phyloP scores from a whole-genome alignment of 2,329 filamentous ascomycete genomes.

The Alternaria longipes region DNA sequence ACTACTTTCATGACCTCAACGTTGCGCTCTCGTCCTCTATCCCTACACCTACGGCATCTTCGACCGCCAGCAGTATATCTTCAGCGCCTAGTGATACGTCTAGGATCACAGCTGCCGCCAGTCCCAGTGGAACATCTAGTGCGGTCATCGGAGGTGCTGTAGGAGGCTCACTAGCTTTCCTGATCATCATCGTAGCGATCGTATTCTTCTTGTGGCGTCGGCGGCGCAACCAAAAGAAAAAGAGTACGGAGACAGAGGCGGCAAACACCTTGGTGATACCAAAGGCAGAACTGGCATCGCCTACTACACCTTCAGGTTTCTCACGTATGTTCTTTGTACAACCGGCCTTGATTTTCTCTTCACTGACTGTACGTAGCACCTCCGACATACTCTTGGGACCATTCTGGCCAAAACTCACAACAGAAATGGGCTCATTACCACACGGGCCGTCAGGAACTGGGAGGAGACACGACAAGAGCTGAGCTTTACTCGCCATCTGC shows the following conservation, averaged over 20 bases:
- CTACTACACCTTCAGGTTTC: neutral
- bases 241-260: neutral
- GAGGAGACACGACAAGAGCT: neutral
- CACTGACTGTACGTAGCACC: neutral
- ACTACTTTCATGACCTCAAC: slow-evolving; percentile 24
- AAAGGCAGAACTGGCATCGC: neutral
- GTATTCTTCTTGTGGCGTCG: neutral
- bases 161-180: neutral
- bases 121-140: neutral
- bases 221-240: neutral
- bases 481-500: neutral
- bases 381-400: neutral
- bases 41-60: neutral
- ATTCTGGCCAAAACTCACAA: neutral
- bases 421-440: neutral
- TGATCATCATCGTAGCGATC: neutral
- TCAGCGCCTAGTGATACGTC: neutral
- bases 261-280: neutral
- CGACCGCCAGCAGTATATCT: neutral
- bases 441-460: neutral
- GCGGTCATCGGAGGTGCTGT: neutral
- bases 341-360: neutral
- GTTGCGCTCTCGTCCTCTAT: neutral
- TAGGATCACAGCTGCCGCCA: neutral
- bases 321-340: neutral